Conservation (phyloP, 2,329 filamentous ascomycete genomes). For the Neocatenulostroma microsporum region DNA sequence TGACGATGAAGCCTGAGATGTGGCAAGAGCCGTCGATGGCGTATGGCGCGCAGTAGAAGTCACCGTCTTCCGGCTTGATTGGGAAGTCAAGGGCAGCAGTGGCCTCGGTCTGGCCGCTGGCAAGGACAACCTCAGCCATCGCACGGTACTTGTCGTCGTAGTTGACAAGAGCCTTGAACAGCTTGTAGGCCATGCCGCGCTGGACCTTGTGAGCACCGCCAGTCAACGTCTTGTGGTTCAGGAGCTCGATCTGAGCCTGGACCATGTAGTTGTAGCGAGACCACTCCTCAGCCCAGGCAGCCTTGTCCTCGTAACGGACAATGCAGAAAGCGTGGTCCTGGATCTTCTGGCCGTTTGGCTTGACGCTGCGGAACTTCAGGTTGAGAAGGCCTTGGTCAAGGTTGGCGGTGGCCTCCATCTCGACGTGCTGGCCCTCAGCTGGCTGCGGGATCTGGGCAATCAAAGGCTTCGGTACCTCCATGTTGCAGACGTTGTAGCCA, state of each 20-base stretch:
- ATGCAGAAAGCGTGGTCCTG: constrained; percentile 56
- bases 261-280: constrained; percentile 56
- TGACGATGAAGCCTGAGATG: constrained; percentile 54
- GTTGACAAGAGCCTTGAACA: constrained; percentile 52
- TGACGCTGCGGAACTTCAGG: constrained; percentile 50
- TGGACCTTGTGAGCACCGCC: constrained; percentile 66
- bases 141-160: constrained; percentile 51
- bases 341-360: constrained; percentile 51
- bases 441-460: constrained; percentile 49
- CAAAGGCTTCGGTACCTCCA: constrained; percentile 64
- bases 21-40: constrained; percentile 53
- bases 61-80: constrained; percentile 46
- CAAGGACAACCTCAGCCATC: constrained; percentile 52
- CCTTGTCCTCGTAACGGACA: constrained; percentile 53
- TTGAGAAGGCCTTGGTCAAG: constrained; percentile 48
- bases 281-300: constrained; percentile 58
- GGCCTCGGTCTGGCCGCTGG: constrained; percentile 49
- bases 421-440: constrained; percentile 50
- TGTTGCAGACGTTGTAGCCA: constrained; percentile 56
- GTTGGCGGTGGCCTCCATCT: constrained; percentile 54
- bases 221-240: constrained; percentile 57
- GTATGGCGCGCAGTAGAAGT: constrained; percentile 53
- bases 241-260: constrained; percentile 52
- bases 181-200: constrained; percentile 70
- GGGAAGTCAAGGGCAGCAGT: constrained; percentile 49